phyloP scores from a whole-genome alignment of 2,329 filamentous ascomycete species.

The Orbilia oligospora region DNA sequence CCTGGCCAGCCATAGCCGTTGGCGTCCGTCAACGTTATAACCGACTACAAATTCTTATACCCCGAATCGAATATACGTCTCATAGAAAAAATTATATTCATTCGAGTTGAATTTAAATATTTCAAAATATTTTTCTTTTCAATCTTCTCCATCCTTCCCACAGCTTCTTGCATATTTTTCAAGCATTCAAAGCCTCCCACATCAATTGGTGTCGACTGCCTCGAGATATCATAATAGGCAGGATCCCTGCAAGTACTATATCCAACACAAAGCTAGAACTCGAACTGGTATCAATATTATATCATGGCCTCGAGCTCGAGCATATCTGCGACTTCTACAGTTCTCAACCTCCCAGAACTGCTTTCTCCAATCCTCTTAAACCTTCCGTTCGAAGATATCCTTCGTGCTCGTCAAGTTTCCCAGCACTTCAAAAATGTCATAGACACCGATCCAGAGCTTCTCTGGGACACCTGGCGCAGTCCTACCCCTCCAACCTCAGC shows the following conservation, averaged over 20 bases:
- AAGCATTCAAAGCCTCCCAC: background rate
- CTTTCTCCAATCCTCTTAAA: conserved; percentile 36
- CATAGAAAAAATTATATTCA: too few species aligned
- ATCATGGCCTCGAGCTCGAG: background rate
- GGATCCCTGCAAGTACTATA: conserved; percentile 8
- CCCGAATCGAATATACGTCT: background rate
- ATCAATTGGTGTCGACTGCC: background rate
- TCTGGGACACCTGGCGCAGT: conserved; percentile 58
- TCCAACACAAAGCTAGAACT: conserved; percentile 9
- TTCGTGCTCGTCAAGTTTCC: conserved; percentile 36
- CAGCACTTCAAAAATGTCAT: conserved; percentile 34
- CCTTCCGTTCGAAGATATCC: conserved; percentile 46
- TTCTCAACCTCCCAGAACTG: conserved; percentile 47
- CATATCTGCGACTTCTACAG: background rate
- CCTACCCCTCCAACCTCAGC: conserved; percentile 37
- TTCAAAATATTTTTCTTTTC: background rate
- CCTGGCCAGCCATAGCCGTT: background rate
- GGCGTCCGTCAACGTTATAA: background rate
- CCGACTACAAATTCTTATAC: background rate
- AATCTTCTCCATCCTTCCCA: background rate
- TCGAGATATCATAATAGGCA: background rate
- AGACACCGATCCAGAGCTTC: conserved; percentile 46
- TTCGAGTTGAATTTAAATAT: background rate
- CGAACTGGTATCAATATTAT: conserved; percentile 5
- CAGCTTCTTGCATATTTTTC: background rate